Percentiles rank a stretch among this genome's conserved stretches.
Conservation (phyloP, 2,329 filamentous ascomycete genomes). For the Karstenula rhodostoma region DNA sequence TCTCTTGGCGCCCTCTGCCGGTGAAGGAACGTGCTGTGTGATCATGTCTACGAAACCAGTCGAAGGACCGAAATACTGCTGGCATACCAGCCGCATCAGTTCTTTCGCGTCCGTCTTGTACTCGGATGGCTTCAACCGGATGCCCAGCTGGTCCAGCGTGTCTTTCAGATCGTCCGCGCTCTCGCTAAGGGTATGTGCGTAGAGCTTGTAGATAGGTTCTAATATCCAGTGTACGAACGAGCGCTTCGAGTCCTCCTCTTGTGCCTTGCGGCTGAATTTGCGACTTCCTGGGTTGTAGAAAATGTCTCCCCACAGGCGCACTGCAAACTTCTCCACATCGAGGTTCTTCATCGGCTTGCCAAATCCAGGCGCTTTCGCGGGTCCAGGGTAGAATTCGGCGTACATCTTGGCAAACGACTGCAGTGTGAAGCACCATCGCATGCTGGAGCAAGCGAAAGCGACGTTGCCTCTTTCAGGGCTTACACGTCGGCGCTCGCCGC, state of each 20-base stretch:
- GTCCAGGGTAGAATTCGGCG: conserved; percentile 80
- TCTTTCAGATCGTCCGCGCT: conserved; percentile 83
- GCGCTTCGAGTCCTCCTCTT: conserved; percentile 81
- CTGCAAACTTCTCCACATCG: conserved; percentile 82
- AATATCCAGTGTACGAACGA: conserved; percentile 95
- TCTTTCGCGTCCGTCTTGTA: conserved; percentile 90
- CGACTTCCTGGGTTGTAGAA: conserved; percentile 93
- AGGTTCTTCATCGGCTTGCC: conserved; percentile 55
- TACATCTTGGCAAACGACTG: conserved; percentile 97
- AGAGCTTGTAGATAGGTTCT: conserved; percentile 97
- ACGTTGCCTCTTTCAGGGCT: conserved; percentile 98
- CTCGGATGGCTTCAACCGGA: conserved; percentile 88
- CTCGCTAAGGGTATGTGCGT: conserved; percentile 92
- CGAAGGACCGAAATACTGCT: conserved; percentile 92
- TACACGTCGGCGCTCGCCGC: conserved; percentile 79
- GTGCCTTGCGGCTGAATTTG: conserved; percentile 86
- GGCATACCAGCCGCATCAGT: conserved; percentile 86
- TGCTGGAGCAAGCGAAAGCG: conserved; percentile 90
- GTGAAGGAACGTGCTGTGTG: conserved; percentile 86
- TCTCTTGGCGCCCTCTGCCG: conserved; percentile 76
- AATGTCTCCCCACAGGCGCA: conserved; percentile 92
- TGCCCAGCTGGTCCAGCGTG: conserved; percentile 81
- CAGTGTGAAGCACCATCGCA: conserved; percentile 97
- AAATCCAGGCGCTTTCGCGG: conserved; percentile 42
- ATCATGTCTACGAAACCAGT: conserved; percentile 96